phyloP scores from a whole-genome alignment of 208 protist genomes.

The Crithidia sp. region DNA sequence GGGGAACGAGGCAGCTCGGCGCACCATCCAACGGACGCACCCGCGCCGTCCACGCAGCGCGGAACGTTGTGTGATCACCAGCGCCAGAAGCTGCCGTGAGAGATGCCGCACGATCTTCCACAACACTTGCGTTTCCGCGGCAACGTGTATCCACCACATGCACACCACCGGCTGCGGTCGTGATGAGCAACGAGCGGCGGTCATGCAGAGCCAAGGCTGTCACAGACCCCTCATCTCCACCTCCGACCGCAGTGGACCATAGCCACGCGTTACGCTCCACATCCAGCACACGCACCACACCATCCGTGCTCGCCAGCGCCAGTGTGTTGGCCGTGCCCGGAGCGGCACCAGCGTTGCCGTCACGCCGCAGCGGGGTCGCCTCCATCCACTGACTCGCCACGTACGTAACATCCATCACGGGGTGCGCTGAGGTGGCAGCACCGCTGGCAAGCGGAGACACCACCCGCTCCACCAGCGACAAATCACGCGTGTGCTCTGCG shows the following conservation, averaged over 20 bases:
- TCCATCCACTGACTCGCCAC: slow-evolving; percentile 37
- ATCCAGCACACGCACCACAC: slow-evolving; percentile 45
- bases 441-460: neutral
- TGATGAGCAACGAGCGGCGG: slow-evolving; percentile 38
- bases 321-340: slow-evolving; percentile 11
- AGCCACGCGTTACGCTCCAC: slow-evolving; percentile 38
- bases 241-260: slow-evolving; percentile 10
- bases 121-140: neutral
- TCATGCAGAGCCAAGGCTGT: slow-evolving; percentile 39
- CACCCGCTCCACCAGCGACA: slow-evolving; percentile 37
- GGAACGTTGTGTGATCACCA: neutral
- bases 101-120: too few species aligned
- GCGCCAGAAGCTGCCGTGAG: neutral
- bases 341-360: neutral
- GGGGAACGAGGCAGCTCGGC: slow-evolving; percentile 45
- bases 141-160: slow-evolving; percentile 35
- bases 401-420: slow-evolving; percentile 14
- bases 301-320: slow-evolving; percentile 56
- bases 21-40: slow-evolving; percentile 39
- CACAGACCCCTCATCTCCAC: slow-evolving; percentile 25
- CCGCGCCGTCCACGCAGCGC: slow-evolving; percentile 40
- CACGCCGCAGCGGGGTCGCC: neutral
- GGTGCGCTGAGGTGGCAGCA: slow-evolving; percentile 8
- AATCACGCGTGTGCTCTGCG: neutral
- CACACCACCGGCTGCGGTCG: slow-evolving; percentile 44